A percentile compares a stretch with the other conserved stretches of the same genome.
These are phyloP conservation scores for Abortiporus biennis DNA, from an alignment of 1,284 basidiomycete species.

Conservation along the genomic window DNA sequence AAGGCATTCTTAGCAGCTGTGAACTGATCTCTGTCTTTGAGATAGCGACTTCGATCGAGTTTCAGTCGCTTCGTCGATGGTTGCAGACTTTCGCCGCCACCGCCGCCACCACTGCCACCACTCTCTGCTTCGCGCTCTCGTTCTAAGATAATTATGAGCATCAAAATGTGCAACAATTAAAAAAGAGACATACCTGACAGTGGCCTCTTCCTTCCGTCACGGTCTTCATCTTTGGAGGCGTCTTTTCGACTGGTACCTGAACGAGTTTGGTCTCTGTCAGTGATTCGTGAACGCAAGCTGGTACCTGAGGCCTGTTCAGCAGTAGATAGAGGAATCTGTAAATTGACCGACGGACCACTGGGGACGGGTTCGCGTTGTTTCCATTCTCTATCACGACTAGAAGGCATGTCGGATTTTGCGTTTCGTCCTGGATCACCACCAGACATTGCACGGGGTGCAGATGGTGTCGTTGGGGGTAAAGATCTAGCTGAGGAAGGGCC, in stretches of 20 bases:
- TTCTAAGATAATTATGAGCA: slow-evolving; percentile 28
- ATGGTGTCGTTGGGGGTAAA: slow-evolving; percentile 55
- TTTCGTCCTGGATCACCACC: slow-evolving; percentile 18
- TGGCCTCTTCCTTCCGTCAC: slow-evolving; percentile 62
- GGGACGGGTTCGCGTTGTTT: slow-evolving; percentile 14
- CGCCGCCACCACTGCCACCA: slow-evolving; percentile 24
- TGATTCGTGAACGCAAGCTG: slow-evolving; percentile 63
- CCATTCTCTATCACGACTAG: slow-evolving; percentile 23
- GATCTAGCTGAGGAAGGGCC: slow-evolving; percentile 38
- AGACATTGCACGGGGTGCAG: slow-evolving; percentile 67
- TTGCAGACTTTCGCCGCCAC: slow-evolving; percentile 17
- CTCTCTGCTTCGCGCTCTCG: slow-evolving; percentile 43
- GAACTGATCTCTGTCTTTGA: no score
- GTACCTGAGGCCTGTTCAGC: slow-evolving; percentile 18
- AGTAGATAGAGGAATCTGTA: slow-evolving; percentile 9
- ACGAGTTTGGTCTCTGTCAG: slow-evolving; percentile 47
- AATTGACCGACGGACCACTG: slow-evolving; percentile 5
- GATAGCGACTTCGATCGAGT: slow-evolving; percentile 40
- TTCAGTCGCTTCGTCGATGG: slow-evolving; percentile 30
- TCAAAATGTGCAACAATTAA: no score
- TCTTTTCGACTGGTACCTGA: slow-evolving; percentile 34
- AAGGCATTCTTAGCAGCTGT: no score
- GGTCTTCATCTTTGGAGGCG: slow-evolving; percentile 51
- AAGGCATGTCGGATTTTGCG: slow-evolving; percentile 13
- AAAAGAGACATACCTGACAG: slow-evolving; percentile 45